phyloP scores from a whole-genome alignment of 2,329 filamentous ascomycete species.

The Fusarium continuum region DNA sequence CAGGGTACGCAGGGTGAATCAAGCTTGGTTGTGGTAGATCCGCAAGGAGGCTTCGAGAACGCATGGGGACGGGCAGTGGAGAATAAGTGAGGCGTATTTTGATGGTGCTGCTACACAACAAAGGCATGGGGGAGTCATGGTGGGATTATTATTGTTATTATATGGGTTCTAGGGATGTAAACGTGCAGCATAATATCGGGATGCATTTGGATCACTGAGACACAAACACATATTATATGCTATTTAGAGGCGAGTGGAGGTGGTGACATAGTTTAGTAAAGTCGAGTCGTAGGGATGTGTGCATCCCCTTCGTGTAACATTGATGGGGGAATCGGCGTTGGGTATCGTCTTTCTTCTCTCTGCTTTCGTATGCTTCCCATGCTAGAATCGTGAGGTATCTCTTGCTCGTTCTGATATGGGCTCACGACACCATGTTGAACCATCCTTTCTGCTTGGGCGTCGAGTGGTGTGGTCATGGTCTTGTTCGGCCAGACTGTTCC shows the following conservation, averaged over 20 bases:
- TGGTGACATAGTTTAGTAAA: slow-evolving; percentile 4
- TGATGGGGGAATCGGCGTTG: slow-evolving; percentile 37
- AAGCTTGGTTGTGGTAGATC: slow-evolving; percentile 64
- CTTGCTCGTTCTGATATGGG: neutral
- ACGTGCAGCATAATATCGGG: slow-evolving; percentile 22
- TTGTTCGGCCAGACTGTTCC: neutral
- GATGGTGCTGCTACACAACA: slow-evolving; percentile 21
- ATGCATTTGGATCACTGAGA: slow-evolving; percentile 28
- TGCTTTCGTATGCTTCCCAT: neutral
- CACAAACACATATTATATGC: slow-evolving; percentile 25
- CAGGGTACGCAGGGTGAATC: slow-evolving; percentile 51
- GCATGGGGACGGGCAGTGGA: slow-evolving; percentile 72
- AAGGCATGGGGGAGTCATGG: slow-evolving; percentile 32
- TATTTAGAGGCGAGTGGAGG: slow-evolving; percentile 17
- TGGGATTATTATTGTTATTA: slow-evolving; percentile 9
- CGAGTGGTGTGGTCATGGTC: neutral
- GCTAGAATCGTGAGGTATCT: neutral
- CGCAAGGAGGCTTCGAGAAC: slow-evolving; percentile 66
- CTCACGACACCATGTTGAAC: neutral
- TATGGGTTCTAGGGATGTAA: slow-evolving; percentile 14
- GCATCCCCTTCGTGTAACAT: slow-evolving; percentile 33
- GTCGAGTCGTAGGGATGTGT: slow-evolving; percentile 18
- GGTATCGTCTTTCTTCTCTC: slow-evolving; percentile 31
- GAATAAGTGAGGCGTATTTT: slow-evolving; percentile 34
- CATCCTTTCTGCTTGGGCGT: neutral